A percentile compares a stretch with the other conserved stretches of the same genome.
Conservation (phyloP, 139 green algal genomes). For the Coccomyxa sp. region DNA sequence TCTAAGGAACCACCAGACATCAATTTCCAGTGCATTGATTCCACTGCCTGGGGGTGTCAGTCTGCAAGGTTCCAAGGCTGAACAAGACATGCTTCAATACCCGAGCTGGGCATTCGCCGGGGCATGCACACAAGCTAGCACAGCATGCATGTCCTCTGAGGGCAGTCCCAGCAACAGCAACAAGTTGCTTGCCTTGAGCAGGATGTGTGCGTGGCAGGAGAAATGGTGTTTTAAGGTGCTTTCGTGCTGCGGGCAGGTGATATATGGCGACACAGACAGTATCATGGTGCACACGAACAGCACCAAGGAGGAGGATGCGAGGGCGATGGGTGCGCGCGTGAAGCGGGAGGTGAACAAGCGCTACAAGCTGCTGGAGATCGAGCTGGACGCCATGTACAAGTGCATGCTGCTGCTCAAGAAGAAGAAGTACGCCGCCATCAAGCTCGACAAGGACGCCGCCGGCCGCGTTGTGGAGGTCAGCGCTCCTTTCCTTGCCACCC, state of each 20-base stretch:
- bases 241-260: conserved; percentile 56
- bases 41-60: too few relatives aligned
- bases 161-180: too few relatives aligned
- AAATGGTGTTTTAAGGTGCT: too few relatives aligned
- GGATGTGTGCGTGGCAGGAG: too few relatives aligned
- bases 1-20: too few relatives aligned
- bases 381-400: conserved; percentile 94
- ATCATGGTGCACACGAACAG: conserved; percentile 93
- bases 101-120: too few relatives aligned
- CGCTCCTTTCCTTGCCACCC: not conserved
- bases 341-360: conserved; percentile 51
- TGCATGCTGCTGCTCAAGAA: conserved; percentile 99
- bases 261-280: conserved; percentile 98
- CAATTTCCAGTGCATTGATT: too few relatives aligned
- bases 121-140: too few relatives aligned
- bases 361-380: conserved; percentile 94
- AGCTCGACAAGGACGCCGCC: conserved; percentile 59
- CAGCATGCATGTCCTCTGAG: too few relatives aligned
- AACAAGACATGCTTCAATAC: too few relatives aligned
- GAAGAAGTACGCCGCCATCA: conserved; percentile 98
- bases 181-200: too few relatives aligned
- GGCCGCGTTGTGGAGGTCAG: conserved; percentile 52
- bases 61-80: too few relatives aligned
- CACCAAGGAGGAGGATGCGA: conserved; percentile 57
- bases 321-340: conserved; percentile 44